phyloP scores from a whole-genome alignment of 257 asterid species.

The Solanum peruvianum region DNA sequence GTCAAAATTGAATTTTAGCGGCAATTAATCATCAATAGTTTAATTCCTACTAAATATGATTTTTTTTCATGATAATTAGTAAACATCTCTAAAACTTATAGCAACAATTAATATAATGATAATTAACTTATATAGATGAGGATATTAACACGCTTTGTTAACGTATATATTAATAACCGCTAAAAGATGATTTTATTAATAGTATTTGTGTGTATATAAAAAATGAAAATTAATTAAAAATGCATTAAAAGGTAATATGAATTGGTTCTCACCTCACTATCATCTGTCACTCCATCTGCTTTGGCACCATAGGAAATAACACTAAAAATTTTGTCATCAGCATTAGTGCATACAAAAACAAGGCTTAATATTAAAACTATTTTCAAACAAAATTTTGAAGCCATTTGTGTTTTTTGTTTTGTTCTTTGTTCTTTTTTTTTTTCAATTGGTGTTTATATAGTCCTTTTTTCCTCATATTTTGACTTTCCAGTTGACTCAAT shows the following conservation, averaged over 20 bases:
- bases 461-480: background rate
- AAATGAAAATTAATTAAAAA: too few species aligned
- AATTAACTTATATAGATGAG: too few species aligned
- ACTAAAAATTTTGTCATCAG: background rate
- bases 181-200: too few species aligned
- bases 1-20: background rate
- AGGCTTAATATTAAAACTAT: background rate
- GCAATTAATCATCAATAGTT: background rate
- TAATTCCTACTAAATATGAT: accelerated
- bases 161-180: too few species aligned
- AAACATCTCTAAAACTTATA: background rate
- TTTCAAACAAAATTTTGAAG: background rate
- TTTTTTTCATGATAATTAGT: background rate
- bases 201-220: too few species aligned
- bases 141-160: accelerated
- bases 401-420: background rate
- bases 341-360: background rate
- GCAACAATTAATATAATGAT: too few species aligned
- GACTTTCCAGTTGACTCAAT: background rate
- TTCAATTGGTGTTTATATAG: background rate
- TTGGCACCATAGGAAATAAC: background rate
- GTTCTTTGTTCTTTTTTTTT: background rate
- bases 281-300: background rate
- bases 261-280: background rate
- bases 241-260: background rate